These are phyloP conservation scores for Trichoderma afroharzianum DNA, from an alignment of 2,329 filamentous ascomycete species.

Conservation along the genomic window DNA sequence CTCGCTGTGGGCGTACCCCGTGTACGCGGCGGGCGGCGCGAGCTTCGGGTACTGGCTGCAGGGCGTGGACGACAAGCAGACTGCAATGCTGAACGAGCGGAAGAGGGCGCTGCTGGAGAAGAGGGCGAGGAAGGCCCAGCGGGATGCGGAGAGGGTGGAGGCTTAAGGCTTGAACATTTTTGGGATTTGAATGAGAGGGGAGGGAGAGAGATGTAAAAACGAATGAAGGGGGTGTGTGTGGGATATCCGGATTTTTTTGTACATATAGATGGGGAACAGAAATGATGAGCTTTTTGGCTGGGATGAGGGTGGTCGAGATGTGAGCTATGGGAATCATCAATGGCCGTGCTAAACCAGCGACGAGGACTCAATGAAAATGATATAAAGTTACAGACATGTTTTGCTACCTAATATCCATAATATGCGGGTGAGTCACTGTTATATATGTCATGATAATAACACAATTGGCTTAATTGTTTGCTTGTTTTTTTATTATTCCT, in stretches of 20 bases:
- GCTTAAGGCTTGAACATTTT: background rate
- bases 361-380: background rate
- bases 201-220: background rate
- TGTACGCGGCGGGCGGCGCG: slow-evolving; percentile 80
- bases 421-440: background rate
- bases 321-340: background rate
- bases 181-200: background rate
- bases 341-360: background rate
- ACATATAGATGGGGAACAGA: background rate
- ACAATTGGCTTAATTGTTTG: background rate
- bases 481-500: background rate
- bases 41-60: slow-evolving; percentile 97
- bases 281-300: background rate
- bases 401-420: background rate
- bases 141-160: slow-evolving; percentile 30
- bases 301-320: background rate
- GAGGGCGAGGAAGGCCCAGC: slow-evolving; percentile 62
- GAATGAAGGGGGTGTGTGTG: background rate
- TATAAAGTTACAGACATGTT: background rate
- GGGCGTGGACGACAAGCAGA: slow-evolving; percentile 81
- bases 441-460: background rate
- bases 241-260: background rate
- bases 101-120: slow-evolving; percentile 84
- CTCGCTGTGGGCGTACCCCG: slow-evolving; percentile 86
- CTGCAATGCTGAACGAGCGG: slow-evolving; percentile 70